Base-by-base conservation (phyloP, 2,329 filamentous ascomycete genomes). In the Dryadomyces quercus-mongolicae region DNA sequence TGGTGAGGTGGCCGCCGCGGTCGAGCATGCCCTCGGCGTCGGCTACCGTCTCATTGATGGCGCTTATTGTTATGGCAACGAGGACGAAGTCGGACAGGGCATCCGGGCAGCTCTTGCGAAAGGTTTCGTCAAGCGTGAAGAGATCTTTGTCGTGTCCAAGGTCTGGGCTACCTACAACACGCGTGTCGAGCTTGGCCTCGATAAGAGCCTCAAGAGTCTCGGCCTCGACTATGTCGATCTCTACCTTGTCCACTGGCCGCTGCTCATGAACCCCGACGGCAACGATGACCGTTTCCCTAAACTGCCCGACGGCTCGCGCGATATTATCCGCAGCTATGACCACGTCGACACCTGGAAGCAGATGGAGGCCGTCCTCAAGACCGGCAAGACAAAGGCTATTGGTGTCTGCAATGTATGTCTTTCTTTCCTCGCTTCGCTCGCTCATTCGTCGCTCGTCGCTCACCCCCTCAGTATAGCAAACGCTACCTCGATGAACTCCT, bases 81-180 rank as follows among this genome's bases (percentile, higher is more conserved):
- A 95, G 70, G 78, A 85, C 49, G 87, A 92, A 67, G 88, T 94
- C 16, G 89, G 89, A 59, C 73, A 83, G 65, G 89, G 86, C 10
- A 77, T 95, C 53, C 80, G 82, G 65, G 82, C 86, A 54, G 88
- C 85, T 34, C 81, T 92, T 63, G 74, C 72, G 25, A 71, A 80
- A 5, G 87, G 87, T 22, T 73, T 86, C 62, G 73, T 86, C 62
- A 86, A 84, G 76, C 80, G 88, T 57, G 80, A 86, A 66, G 86
- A 94, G 55, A 71, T 94, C 58, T 94, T 93, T 70, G 80, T 94
- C 56, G 86, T 88, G 54, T 88, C 84, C 63, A 94, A 95, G 76
- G 78, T 91, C 42, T 94, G 88, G 86, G 85, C 82, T 64, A 88
- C 86, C 51, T 91, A 86, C 72, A 84, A 85, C 68, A 80, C 79